Percentiles rank a stretch among this genome's conserved stretches.
Evolutionary conservation across 805 yeast genomes (phyloP).

Genomic region (Lipomyces mesembrius): DNA sequence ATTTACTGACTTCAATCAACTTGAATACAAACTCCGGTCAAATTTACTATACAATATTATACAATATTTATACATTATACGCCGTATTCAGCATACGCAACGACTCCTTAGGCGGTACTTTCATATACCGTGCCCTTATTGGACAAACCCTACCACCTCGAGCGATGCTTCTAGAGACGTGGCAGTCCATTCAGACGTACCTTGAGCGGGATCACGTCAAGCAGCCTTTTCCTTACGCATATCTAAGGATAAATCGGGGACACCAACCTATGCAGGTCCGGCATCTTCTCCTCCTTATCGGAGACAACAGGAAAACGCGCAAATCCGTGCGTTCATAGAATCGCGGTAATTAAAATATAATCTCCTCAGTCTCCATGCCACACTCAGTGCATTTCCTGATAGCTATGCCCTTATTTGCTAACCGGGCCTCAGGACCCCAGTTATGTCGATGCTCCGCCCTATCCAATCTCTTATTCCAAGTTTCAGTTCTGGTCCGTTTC

Average conservation of each 20-base stretch:
- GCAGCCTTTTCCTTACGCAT: neutral
- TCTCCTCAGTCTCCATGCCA: conserved; percentile 83
- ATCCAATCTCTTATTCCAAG: conserved; percentile 66
- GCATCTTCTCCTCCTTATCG: no score
- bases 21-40: no score
- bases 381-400: conserved; percentile 74
- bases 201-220: neutral
- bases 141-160: no score
- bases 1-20: no score
- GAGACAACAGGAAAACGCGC: neutral
- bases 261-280: neutral
- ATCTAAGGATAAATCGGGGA: neutral
- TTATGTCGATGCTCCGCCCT: conserved; percentile 72
- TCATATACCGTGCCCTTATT: no score
- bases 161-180: no score
- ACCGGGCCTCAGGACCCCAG: conserved; percentile 57
- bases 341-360: conserved; percentile 50
- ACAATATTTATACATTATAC: no score
- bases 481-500: conserved; percentile 88
- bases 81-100: no score
- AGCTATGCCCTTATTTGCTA: conserved; percentile 52
- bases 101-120: no score
- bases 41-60: no score
- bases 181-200: no score
- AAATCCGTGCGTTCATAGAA: neutral